phyloP scores from a whole-genome alignment of 2,329 filamentous ascomycete genomes.

The Aspergillus texensis region DNA sequence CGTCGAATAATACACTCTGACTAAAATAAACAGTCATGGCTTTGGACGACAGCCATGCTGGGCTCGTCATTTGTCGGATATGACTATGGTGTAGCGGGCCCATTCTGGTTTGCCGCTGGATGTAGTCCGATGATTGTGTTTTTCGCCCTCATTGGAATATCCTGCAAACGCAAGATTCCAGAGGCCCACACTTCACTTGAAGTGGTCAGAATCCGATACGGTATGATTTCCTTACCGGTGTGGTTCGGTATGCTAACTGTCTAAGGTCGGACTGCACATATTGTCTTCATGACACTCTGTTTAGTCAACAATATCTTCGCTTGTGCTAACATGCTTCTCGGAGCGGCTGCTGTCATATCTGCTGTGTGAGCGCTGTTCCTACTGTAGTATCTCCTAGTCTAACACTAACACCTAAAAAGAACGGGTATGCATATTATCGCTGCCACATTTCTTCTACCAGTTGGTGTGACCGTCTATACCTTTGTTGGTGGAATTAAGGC shows the following conservation, averaged over 20 bases:
- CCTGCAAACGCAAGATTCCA: constrained; percentile 56
- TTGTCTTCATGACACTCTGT: constrained; percentile 56
- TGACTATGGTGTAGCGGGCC: constrained; percentile 57
- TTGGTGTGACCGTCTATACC: constrained; percentile 45
- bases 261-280: constrained; percentile 45
- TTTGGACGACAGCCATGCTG: constrained; percentile 58
- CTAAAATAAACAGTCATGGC: constrained; percentile 45
- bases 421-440: constrained; percentile 56
- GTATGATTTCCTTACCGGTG: constrained; percentile 16
- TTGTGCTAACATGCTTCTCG: constrained; percentile 57
- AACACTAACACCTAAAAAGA: constrained; percentile 22
- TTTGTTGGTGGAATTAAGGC: constrained; percentile 47
- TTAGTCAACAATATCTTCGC: constrained; percentile 59
- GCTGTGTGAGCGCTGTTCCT: constrained; percentile 30
- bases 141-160: constrained; percentile 55
- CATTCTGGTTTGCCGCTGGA: constrained; percentile 62
- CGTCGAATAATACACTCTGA: too few relatives aligned
- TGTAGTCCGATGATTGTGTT: constrained; percentile 60
- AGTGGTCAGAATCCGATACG: constrained; percentile 56
- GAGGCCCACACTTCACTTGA: constrained; percentile 59
- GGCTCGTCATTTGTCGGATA: constrained; percentile 57
- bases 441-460: constrained; percentile 49
- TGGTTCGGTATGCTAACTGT: neutral
- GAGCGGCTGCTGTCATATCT: constrained; percentile 47
- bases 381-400: neutral